Evolutionary conservation across 2,329 filamentous ascomycete genomes (phyloP).

Genomic region (Fusarium xyrophilum): DNA sequence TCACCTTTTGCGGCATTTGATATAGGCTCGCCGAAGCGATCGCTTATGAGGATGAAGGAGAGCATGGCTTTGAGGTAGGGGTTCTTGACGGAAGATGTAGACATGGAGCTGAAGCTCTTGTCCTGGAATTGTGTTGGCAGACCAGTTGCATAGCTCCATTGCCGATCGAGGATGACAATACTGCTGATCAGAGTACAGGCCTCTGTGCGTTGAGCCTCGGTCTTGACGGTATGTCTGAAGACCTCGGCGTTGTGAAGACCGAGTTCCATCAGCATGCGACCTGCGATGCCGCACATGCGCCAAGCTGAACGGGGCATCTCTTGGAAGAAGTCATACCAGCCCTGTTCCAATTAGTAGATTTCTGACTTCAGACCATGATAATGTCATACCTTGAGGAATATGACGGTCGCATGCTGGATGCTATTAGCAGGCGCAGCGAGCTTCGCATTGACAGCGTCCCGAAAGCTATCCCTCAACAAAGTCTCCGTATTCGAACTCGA

Average conservation of each 20-base stretch:
- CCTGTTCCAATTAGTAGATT: not conserved
- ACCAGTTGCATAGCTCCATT: constrained; percentile 29
- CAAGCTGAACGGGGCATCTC: constrained; percentile 36
- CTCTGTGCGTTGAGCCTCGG: constrained; percentile 8
- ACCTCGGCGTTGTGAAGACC: constrained; percentile 41
- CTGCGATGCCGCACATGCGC: constrained; percentile 41
- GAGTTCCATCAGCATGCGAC: constrained; percentile 40
- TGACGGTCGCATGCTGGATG: constrained; percentile 19
- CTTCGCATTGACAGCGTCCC: constrained; percentile 26
- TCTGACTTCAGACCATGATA: rapidly evolving
- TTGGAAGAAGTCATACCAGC: constrained; percentile 39
- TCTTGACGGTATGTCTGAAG: constrained; percentile 23
- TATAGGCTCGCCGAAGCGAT: constrained; percentile 22
- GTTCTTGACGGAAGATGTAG: constrained; percentile 17
- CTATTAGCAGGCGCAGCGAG: constrained; percentile 21
- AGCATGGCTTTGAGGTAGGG: constrained; percentile 28
- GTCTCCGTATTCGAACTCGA: constrained; percentile 2
- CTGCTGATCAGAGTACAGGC: constrained; percentile 17
- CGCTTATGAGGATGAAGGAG: constrained; percentile 25
- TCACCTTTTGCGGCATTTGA: constrained; percentile 15
- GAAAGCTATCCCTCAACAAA: constrained; percentile 18
- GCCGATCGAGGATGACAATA: constrained; percentile 11
- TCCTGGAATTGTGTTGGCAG: constrained; percentile 23
- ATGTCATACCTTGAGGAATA: constrained; percentile 13
- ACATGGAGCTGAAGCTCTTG: constrained; percentile 23